Evolutionary conservation across 305 asterid genomes (phyloP).

Genomic region (Solanum hybrid): DNA sequence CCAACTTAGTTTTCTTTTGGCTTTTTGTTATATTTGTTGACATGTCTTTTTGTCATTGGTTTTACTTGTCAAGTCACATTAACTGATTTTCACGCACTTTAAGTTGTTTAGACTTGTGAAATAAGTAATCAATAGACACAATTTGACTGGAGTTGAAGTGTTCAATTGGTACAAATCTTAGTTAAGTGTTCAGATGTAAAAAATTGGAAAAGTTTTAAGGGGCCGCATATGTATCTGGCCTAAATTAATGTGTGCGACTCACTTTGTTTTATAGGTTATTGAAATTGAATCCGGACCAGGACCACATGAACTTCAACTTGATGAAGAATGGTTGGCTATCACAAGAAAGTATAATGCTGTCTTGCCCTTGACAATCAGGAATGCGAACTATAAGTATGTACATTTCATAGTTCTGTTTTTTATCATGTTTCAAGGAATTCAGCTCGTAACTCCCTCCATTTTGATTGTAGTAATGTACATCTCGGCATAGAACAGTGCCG

Average conservation of each 20-base stretch:
- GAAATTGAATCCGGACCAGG: slow-evolving; percentile 78
- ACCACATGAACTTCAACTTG: slow-evolving; percentile 73
- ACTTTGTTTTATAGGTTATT: slow-evolving; percentile 39
- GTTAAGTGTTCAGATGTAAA: not conserved
- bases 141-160: not conserved
- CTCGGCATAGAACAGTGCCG: slow-evolving; percentile 49
- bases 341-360: slow-evolving; percentile 62
- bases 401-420: not conserved
- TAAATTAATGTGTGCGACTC: slow-evolving; percentile 13
- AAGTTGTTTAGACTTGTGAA: not conserved
- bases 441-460: slow-evolving; percentile 11
- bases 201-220: not conserved
- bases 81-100: not conserved
- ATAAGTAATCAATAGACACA: not conserved
- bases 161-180: not conserved
- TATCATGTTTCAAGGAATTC: not conserved
- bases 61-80: not conserved
- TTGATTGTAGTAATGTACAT: slow-evolving; percentile 43
- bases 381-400: slow-evolving; percentile 48
- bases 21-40: not conserved
- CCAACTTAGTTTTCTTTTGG: not conserved
- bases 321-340: slow-evolving; percentile 83
- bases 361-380: slow-evolving; percentile 54
- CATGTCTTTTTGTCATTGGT: not conserved
- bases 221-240: not conserved